A percentile compares a stretch with the other conserved stretches of the same genome.
These are phyloP conservation scores for Penicillium coffeae DNA, from an alignment of 495 filamentous ascomycete genomes.

Conservation along the genomic window DNA sequence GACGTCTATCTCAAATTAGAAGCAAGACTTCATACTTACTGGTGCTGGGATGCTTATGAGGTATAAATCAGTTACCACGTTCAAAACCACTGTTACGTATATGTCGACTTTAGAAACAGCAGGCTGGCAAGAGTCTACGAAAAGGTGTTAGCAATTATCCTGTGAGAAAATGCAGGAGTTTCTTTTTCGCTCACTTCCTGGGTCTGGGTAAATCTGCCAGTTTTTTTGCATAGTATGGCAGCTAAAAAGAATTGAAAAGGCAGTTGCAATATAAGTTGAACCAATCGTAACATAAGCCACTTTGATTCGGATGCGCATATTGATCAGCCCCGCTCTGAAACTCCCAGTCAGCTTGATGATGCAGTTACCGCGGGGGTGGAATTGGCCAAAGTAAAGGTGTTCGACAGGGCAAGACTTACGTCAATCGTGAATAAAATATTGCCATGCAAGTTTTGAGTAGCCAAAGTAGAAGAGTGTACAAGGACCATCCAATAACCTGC, in stretches of 20 bases:
- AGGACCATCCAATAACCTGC: constrained; percentile 54
- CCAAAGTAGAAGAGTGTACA: constrained; percentile 57
- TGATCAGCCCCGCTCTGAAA: constrained; percentile 40
- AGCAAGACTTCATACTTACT: constrained; percentile 21
- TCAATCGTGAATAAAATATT: constrained; percentile 58
- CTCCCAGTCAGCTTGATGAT: constrained; percentile 3
- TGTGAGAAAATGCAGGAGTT: no score
- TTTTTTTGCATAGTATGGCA: constrained; percentile 52
- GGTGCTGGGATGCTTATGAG: constrained; percentile 53
- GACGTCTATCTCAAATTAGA: background rate
- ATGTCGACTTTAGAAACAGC: constrained; percentile 45
- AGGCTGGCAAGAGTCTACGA: constrained; percentile 41
- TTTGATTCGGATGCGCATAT: constrained; percentile 48
- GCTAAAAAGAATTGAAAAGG: constrained; percentile 50
- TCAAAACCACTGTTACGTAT: constrained; percentile 48
- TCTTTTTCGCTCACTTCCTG: constrained; percentile 40
- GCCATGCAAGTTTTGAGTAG: constrained; percentile 56
- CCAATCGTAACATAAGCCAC: constrained; percentile 51
- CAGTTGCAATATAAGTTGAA: constrained; percentile 49
- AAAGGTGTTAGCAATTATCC: background rate
- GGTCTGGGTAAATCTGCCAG: constrained; percentile 57
- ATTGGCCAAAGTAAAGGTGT: no score
- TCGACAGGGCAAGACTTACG: no score
- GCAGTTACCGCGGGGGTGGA: background rate
- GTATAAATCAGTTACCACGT: constrained; percentile 53